Evolutionary conservation across 306 rosid genomes (phyloP).

Genomic region (Begonia loranthoides): DNA sequence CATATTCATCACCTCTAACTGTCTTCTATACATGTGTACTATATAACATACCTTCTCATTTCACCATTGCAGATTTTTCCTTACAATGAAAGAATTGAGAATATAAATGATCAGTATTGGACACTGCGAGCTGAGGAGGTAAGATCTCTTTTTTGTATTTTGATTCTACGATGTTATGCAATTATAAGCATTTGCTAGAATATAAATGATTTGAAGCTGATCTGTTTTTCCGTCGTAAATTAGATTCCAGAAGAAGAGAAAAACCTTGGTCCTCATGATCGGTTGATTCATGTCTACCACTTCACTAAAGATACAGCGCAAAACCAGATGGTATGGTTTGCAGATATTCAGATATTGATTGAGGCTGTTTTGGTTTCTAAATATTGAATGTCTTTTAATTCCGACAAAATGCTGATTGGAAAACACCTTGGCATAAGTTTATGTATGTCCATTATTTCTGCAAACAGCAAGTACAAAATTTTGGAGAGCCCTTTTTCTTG

Average conservation of each 20-base stretch:
- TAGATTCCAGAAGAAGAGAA: slow-evolving; percentile 89
- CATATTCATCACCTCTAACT: too few relatives aligned
- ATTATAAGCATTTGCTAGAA: background rate
- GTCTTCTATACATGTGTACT: too few relatives aligned
- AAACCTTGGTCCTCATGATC: slow-evolving; percentile 56
- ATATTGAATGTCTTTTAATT: background rate
- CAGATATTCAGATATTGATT: background rate
- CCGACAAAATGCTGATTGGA: too few relatives aligned
- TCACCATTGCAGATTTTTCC: slow-evolving; percentile 45
- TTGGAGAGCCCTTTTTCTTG: slow-evolving; percentile 91
- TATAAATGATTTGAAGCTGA: slow-evolving; percentile 9
- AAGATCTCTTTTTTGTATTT: slow-evolving; percentile 5
- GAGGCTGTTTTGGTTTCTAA: slow-evolving; percentile 1
- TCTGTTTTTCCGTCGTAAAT: background rate
- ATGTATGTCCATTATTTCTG: background rate
- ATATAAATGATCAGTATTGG: slow-evolving; percentile 75
- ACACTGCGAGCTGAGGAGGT: slow-evolving; percentile 78
- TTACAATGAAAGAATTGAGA: slow-evolving; percentile 50
- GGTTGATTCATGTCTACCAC: slow-evolving; percentile 86
- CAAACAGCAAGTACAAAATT: slow-evolving; percentile 74
- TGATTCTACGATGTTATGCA: background rate
- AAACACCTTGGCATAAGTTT: too few relatives aligned
- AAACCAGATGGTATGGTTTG: slow-evolving; percentile 45
- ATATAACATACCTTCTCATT: background rate
- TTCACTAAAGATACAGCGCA: slow-evolving; percentile 60